Evolutionary conservation across 208 protist genomes (phyloP).

Genomic region (Histomonas meleagridis): DNA sequence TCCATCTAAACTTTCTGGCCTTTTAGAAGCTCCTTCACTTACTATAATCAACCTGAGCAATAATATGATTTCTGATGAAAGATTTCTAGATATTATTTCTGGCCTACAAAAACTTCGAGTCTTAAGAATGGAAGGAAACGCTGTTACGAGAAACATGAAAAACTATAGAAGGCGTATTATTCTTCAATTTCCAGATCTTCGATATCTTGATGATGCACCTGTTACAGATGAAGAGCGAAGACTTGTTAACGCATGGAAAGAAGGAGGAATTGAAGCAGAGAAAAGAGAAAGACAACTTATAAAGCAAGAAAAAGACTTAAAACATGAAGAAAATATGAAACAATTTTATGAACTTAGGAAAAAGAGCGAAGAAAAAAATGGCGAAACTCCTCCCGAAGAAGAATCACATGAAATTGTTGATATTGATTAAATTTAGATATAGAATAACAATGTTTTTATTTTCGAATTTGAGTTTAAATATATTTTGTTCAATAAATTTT

Average conservation of each 20-base stretch:
- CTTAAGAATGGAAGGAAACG: slow-evolving; percentile 66
- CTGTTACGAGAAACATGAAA: slow-evolving; percentile 49
- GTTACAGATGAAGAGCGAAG: slow-evolving; percentile 50
- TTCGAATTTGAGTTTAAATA: too few species aligned
- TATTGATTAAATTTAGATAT: too few species aligned
- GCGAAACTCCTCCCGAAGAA: too few species aligned
- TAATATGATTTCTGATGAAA: slow-evolving; percentile 63
- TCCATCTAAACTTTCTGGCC: slow-evolving; percentile 51
- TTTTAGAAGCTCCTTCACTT: slow-evolving; percentile 60
- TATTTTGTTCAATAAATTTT: too few species aligned
- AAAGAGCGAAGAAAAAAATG: too few species aligned
- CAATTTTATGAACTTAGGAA: too few species aligned
- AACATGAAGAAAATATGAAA: neutral
- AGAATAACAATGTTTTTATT: too few species aligned
- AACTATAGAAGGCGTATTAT: slow-evolving; percentile 69
- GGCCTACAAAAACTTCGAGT: slow-evolving; percentile 63
- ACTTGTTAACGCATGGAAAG: slow-evolving; percentile 42
- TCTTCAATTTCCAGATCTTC: slow-evolving; percentile 31
- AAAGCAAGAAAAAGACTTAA: slow-evolving; percentile 1
- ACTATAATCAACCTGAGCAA: slow-evolving; percentile 72
- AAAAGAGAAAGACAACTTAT: neutral
- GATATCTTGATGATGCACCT: slow-evolving; percentile 53
- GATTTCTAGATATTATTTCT: slow-evolving; percentile 61
- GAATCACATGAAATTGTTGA: too few species aligned
- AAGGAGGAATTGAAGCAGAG: neutral